Evolutionary conservation across 2,329 filamentous ascomycete genomes (phyloP).

Genomic region (Waltergamsia citrina): DNA sequence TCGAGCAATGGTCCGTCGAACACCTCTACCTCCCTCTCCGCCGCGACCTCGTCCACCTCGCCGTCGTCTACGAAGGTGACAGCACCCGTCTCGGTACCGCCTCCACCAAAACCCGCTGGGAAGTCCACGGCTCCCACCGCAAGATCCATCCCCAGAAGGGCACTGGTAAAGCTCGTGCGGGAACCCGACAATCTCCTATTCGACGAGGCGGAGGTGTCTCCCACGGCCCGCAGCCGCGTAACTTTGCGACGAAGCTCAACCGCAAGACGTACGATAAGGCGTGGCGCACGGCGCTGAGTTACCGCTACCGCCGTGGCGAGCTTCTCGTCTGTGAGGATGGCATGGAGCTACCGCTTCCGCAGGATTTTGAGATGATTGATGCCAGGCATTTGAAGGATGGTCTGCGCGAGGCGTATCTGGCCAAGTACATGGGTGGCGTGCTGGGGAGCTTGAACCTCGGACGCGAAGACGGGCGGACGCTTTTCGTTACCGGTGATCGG

Average conservation of each 20-base stretch:
- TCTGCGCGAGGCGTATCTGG: conserved; percentile 45
- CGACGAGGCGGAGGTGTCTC: conserved; percentile 77
- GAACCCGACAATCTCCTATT: conserved; percentile 74
- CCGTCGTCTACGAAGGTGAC: conserved; percentile 89
- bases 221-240: conserved; percentile 83
- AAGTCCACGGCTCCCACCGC: conserved; percentile 72
- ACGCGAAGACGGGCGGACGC: conserved; percentile 55
- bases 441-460: conserved; percentile 65
- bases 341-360: conserved; percentile 54
- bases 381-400: conserved; percentile 33
- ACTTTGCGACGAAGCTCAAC: conserved; percentile 78
- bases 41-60: conserved; percentile 85
- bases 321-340: conserved; percentile 75
- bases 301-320: conserved; percentile 81
- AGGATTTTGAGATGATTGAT: conserved; percentile 35
- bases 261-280: conserved; percentile 91
- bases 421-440: conserved; percentile 56
- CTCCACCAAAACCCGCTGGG: conserved; percentile 67
- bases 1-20: conserved; percentile 69
- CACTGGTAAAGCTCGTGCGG: conserved; percentile 67
- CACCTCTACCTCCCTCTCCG: conserved; percentile 83
- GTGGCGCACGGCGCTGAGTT: conserved; percentile 88
- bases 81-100: conserved; percentile 80
- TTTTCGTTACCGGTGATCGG: conserved; percentile 59
- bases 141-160: conserved; percentile 89